These are phyloP conservation scores for Saccharomycopsis sp. DNA, from an alignment of 805 yeast species.

Conservation along the genomic window DNA sequence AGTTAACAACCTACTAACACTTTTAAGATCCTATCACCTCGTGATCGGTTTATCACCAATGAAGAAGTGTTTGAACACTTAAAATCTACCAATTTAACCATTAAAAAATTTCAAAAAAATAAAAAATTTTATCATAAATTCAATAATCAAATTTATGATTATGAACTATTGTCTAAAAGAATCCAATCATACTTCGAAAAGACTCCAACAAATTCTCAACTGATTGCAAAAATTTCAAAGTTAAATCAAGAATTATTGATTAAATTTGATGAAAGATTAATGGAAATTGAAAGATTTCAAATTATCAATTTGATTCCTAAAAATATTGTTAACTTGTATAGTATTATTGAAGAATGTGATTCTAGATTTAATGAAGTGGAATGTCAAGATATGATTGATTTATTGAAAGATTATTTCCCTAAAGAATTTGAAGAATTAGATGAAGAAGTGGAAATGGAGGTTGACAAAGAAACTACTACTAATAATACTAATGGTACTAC, in stretches of 20 bases:
- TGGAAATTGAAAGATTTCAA: slow-evolving; percentile 77
- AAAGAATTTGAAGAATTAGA: slow-evolving; percentile 8
- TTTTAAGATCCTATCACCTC: too few relatives aligned
- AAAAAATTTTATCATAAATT: too few relatives aligned
- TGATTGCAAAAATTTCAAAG: slow-evolving; percentile 13
- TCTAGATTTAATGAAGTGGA: slow-evolving; percentile 65
- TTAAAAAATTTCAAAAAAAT: too few relatives aligned
- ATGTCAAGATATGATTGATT: slow-evolving; percentile 45
- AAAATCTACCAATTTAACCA: too few relatives aligned
- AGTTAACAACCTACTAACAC: too few relatives aligned
- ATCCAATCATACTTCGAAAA: slow-evolving; percentile 31
- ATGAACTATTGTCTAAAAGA: slow-evolving; percentile 42
- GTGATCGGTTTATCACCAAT: too few relatives aligned
- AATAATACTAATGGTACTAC: too few relatives aligned
- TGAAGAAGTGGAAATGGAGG: slow-evolving; percentile 13
- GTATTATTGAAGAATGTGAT: slow-evolving; percentile 89
- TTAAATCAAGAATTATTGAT: too few relatives aligned
- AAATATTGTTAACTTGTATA: slow-evolving; percentile 65
- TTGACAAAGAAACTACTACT: too few relatives aligned
- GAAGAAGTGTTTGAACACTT: too few relatives aligned
- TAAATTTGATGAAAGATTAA: too few relatives aligned
- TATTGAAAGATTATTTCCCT: slow-evolving; percentile 47
- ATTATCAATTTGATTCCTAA: slow-evolving; percentile 73
- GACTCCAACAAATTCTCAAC: slow-evolving; percentile 14
- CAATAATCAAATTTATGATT: too few relatives aligned